Conservation (phyloP, 768 basidiomycete genomes). For the Mycena metata region DNA sequence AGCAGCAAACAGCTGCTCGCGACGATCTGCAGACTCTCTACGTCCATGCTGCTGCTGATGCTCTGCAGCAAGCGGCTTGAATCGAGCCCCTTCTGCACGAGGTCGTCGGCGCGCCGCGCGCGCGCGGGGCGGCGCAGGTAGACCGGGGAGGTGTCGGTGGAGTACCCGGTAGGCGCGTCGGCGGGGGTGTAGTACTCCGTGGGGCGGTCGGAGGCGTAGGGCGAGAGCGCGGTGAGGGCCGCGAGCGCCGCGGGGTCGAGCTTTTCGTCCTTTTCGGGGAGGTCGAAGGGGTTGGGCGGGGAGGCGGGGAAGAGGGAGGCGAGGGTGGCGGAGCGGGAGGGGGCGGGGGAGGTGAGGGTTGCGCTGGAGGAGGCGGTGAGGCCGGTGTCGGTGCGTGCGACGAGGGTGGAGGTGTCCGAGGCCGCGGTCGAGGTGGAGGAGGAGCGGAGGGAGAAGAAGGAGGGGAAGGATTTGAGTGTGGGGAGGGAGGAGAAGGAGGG, state of each 20-base stretch:
- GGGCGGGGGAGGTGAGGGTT: background rate
- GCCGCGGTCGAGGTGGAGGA: no score
- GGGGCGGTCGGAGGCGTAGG: no score
- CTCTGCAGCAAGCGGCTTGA: background rate
- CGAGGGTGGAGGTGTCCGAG: no score
- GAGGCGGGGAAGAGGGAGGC: no score
- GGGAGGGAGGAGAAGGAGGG: background rate
- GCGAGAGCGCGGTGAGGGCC: no score
- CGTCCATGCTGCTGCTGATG: background rate
- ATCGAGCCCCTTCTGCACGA: slow-evolving; percentile 19
- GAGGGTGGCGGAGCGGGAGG: no score
- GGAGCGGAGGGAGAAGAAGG: no score
- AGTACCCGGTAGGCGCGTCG: background rate
- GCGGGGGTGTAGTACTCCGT: no score
- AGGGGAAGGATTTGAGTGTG: no score
- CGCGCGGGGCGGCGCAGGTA: slow-evolving; percentile 16
- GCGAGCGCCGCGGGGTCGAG: background rate
- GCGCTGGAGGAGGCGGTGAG: background rate
- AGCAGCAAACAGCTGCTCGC: slow-evolving; percentile 23
- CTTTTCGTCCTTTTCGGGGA: background rate
- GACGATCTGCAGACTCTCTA: slow-evolving; percentile 11
- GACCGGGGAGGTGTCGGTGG: slow-evolving; percentile 27
- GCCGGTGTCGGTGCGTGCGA: background rate
- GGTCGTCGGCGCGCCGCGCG: slow-evolving; percentile 31
- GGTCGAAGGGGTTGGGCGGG: no score